Percentiles rank a stretch among this genome's conserved stretches.
phyloP scores from a whole-genome alignment of 768 basidiomycete genomes.

The Kwoniella sp. region DNA sequence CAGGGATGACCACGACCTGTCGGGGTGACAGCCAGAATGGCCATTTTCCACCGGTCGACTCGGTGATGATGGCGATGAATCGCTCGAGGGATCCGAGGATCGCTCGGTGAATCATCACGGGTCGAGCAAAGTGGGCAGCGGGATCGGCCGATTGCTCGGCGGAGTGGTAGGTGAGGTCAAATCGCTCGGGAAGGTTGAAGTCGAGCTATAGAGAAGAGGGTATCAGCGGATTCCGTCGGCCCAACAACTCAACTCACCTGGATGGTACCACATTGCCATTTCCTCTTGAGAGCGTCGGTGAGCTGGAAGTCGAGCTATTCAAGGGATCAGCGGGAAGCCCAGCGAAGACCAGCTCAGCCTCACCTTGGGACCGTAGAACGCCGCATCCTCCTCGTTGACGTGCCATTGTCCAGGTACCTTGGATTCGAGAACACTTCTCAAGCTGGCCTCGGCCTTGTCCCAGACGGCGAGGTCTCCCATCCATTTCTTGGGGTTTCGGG shows the following conservation, averaged over 20 bases:
- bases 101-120: constrained; percentile 97
- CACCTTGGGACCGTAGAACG: constrained; percentile 94
- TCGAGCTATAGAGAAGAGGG: constrained; percentile 63
- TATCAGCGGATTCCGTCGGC: background rate
- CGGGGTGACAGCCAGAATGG: constrained; percentile 99
- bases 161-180: constrained; percentile 86
- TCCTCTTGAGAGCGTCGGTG: constrained; percentile 81
- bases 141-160: constrained; percentile 55
- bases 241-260: constrained; percentile 31
- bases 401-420: constrained; percentile 85
- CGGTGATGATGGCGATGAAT: constrained; percentile 94
- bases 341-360: background rate
- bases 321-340: constrained; percentile 1
- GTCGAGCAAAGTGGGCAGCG: constrained; percentile 59
- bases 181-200: constrained; percentile 95
- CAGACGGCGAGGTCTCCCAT: constrained; percentile 85
- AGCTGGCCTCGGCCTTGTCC: constrained; percentile 69
- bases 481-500: constrained; percentile 83
- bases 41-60: constrained; percentile 98
- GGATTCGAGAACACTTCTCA: constrained; percentile 65
- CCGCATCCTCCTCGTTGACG: constrained; percentile 91
- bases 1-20: constrained; percentile 89
- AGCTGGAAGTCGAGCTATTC: constrained; percentile 83
- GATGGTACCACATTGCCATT: constrained; percentile 98
- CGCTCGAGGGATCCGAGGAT: constrained; percentile 90